These are phyloP conservation scores for Claviceps maximensis DNA, from an alignment of 2,329 filamentous ascomycete genomes.

Conservation along the genomic window DNA sequence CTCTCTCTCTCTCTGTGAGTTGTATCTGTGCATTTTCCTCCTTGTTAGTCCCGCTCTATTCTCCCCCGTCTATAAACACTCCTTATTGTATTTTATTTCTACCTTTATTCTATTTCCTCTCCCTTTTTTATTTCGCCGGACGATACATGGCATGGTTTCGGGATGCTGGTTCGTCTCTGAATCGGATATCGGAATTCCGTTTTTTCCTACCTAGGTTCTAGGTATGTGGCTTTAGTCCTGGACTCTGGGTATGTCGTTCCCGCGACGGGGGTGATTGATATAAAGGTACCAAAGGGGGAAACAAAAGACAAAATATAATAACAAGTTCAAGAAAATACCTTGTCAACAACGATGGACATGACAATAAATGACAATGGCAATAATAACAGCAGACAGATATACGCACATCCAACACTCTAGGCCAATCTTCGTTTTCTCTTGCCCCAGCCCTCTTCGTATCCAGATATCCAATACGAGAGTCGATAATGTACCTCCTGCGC, in stretches of 20 bases:
- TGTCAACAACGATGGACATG: no score
- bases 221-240: slow-evolving; percentile 4
- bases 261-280: no score
- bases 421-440: background rate
- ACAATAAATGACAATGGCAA: background rate
- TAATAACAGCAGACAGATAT: no score
- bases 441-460: background rate
- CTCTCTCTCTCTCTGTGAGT: no score
- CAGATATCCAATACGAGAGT: background rate
- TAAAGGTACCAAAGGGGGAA: background rate
- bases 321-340: background rate
- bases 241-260: no score
- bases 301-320: background rate
- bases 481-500: slow-evolving; percentile 23
- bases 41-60: no score
- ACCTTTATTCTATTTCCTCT: background rate
- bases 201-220: slow-evolving; percentile 5
- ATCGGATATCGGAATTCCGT: slow-evolving; percentile 3
- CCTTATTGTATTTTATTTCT: background rate
- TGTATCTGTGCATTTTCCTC: no score
- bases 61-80: no score
- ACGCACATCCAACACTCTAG: background rate
- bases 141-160: background rate
- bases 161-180: slow-evolving; percentile 8
- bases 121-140: background rate